Evolutionary conservation across 352 stramenopile genomes (phyloP).

Genomic region (Phytophthora ohioensis): DNA sequence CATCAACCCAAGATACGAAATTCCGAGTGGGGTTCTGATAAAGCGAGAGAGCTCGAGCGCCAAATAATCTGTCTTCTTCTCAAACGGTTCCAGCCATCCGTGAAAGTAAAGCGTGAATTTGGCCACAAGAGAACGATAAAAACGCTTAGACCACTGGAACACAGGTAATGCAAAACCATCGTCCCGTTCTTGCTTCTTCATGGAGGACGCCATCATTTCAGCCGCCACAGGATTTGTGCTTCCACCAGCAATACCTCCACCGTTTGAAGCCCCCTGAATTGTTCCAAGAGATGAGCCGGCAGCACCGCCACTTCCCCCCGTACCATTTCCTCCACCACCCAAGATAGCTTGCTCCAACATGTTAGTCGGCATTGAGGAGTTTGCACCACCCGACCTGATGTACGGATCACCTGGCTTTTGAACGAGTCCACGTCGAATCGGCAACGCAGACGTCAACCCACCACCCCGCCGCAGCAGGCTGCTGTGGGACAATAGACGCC

Average conservation of each 20-base stretch:
- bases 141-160: conserved; percentile 84
- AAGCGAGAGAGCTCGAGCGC: conserved; percentile 75
- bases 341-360: conserved; percentile 79
- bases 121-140: conserved; percentile 85
- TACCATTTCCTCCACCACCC: conserved; percentile 40
- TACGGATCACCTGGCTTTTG: conserved; percentile 62
- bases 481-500: conserved; percentile 67
- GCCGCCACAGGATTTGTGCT: conserved; percentile 65
- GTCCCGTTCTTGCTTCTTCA: conserved; percentile 78
- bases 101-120: conserved; percentile 90
- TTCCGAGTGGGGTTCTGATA: conserved; percentile 77
- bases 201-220: conserved; percentile 83
- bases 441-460: conserved; percentile 39
- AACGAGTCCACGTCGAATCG: conserved; percentile 48
- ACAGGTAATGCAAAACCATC: conserved; percentile 83
- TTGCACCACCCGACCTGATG: conserved; percentile 38
- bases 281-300: conserved; percentile 32
- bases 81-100: conserved; percentile 75
- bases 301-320: conserved; percentile 27
- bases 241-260: conserved; percentile 39
- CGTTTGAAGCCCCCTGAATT: conserved; percentile 31
- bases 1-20: conserved; percentile 87
- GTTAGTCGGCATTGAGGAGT: conserved; percentile 54
- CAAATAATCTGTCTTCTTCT: conserved; percentile 69
- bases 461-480: conserved; percentile 62